Evolutionary conservation across 345 rosid genomes (phyloP), one percentile per base, ranked within the genome.

Genomic region (Salix udensis): DNA sequence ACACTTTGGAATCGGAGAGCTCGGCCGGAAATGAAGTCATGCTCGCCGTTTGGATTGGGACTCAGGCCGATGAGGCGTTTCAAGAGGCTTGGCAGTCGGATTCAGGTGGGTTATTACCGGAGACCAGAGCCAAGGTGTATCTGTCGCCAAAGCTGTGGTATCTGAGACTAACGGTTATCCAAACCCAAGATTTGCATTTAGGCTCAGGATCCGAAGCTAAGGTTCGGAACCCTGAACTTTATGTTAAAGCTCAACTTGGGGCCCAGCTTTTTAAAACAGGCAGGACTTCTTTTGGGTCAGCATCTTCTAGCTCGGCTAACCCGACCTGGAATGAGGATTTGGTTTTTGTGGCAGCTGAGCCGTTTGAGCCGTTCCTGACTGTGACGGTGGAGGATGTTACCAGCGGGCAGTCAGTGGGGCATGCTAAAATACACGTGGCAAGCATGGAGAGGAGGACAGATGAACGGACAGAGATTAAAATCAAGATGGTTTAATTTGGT

Each of bases 81-180:
- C 98, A 91, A 78, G 98, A 94, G 79, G 97, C 98, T 1, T 94
- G 98, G 98, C 98, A 91, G 61, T 91, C 97, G 44, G 97, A 94
- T 75, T 94, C 97, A 67, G 97, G 97, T n/a, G 98, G 98, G 48
- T 78, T 92, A 78, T 87, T 89, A 18, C 91, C 89, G 68, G 97
- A 94, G 89, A 94, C 97, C 74, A 87, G 97, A 71, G 92, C 97
- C 55, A 94, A 94, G 73, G 97, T 94, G 12, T 94, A 92, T 78
- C 76, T 94, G 68, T 92, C 98, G 34, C 97, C 98, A 7, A 94
- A 90, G 86, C 93, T 94, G 24, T 94, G 98, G 98, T 94, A 92
- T 84, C 80, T 94, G 91, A 86, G 96, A 76, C 73, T 94, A 90
- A 94, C 97, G 96, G 97, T 92, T 55, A 92, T 92, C 90, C 97